Base-by-base conservation (phyloP, 2,329 filamentous ascomycete genomes). In the Trichothecium roseum region DNA sequence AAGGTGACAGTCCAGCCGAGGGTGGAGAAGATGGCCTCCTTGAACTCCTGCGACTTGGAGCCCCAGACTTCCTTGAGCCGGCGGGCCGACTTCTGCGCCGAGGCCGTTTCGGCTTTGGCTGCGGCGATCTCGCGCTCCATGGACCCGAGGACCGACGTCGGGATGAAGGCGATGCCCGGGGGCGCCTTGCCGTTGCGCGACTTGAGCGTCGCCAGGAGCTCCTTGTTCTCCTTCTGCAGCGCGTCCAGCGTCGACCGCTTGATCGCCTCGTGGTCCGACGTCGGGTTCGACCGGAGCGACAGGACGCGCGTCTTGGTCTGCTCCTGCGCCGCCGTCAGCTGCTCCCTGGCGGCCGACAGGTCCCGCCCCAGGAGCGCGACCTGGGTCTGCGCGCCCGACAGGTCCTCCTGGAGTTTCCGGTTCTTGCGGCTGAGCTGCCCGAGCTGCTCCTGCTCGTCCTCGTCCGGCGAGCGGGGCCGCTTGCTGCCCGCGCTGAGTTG, bases 1-100 rank as follows among this genome's bases (percentile, higher is more conserved):
- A 98, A 96, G 22, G 91, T 87, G 10, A 96, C 77, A 36, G 89
- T 89, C 82, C 88, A 98, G 1, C 91, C 91, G 0, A 98, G 71
- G 1, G 94, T 81, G 15, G 80, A 86, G 43, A 88, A 88, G 39
- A 98, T 88, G 22, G 88, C 86, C 60, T 96, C 87, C 34, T 93
- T 85, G 63, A 98, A 96, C 61, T 98, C 91, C 48, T 83, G 78
- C 1, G 84, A 87, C 57, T 96, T 98, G 45, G 82, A 75, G 0
- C 76, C 76, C 83, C 86, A 98, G 38, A 96, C 91, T 52, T 95
- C 84, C 48, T 93, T 94, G 10, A 96, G 76, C 2, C 91, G 83
- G 16, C 78, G 71, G 43, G 84, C 83, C 32, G 84, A 80, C 60
- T 95, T 98, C 45, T 91, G 82, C 28, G 81, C 77, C 2, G 83